Evolutionary conservation across 345 rosid species (phyloP), one percentile per base, ranked within the genome.

Genomic region (Eucalyptus dawsonii): DNA sequence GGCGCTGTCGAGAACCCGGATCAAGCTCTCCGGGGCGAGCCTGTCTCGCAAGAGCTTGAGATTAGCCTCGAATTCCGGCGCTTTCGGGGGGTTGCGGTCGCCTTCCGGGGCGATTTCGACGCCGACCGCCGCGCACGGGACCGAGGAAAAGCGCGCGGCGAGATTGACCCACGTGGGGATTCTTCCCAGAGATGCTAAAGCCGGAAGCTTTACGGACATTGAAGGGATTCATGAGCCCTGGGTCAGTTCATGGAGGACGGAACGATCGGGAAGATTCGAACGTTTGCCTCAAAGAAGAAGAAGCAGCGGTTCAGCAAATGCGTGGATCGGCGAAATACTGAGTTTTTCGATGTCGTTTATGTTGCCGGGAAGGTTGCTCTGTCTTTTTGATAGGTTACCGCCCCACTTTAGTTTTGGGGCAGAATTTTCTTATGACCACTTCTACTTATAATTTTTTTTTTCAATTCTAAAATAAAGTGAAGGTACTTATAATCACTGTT

Each of bases 1-100:
- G 29, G 95, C 92, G 81, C 83, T 76, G 15, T 92, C 92, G 89
- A 95, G 92, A 91, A 93, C 91, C 88, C 89, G 88, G 72, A 93
- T 89, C 54, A 94, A 89, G 87, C 42, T 88, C 69, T 91, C 95
- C 3, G 96, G 95, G 90, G 50, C 80, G 67, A 93, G 89, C 87
- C 91, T 88, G 53, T 83, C 58, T 87, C 92, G 91, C 65, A 92
- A 90, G 90, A 88, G 89, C 21, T 89, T 93, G 88, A 92, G 67
- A 40, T 92, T 93, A 60, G 90, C 86, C 88, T 94, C 93, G 62
- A 90, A 92, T 87, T 90, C 91, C 31, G 76, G 25, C 37, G 60
- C 17, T 8, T 89, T 67, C 29, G 90, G 47, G 37, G 90, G 25
- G 86, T 50, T 83, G 29, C 47, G 90, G 87, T 90, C 86, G 44